phyloP scores from a whole-genome alignment of 176 grass and related monocot species.

The Elaeis guineensis region DNA sequence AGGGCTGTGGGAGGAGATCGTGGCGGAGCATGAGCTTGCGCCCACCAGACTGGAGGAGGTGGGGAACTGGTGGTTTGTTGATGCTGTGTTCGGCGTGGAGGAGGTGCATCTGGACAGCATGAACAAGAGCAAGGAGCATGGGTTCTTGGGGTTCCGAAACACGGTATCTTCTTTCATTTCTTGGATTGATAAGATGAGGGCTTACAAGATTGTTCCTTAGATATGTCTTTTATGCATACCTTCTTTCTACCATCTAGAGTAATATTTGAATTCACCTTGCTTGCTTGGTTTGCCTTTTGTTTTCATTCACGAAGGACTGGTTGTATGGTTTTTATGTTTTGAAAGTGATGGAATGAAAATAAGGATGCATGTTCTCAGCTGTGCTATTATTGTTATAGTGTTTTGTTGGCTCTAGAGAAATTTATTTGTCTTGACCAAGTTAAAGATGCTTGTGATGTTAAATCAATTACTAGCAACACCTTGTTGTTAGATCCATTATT shows the following conservation, averaged over 20 bases:
- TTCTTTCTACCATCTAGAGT: neutral
- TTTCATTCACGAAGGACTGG: too few relatives aligned
- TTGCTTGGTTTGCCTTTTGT: too few relatives aligned
- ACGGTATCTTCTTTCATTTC: slow-evolving; percentile 8
- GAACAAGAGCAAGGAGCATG: slow-evolving; percentile 22
- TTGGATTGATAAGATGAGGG: slow-evolving; percentile 15
- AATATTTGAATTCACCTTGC: too few relatives aligned
- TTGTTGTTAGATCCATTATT: too few relatives aligned
- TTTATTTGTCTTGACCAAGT: too few relatives aligned
- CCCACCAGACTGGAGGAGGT: slow-evolving; percentile 5
- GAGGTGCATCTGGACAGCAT: slow-evolving; percentile 6
- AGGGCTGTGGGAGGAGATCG: slow-evolving; percentile 11
- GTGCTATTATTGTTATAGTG: too few relatives aligned
- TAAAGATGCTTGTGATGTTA: too few relatives aligned
- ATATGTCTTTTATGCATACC: neutral
- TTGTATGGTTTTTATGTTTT: too few relatives aligned
- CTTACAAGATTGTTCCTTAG: slow-evolving; percentile 19
- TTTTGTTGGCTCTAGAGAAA: too few relatives aligned
- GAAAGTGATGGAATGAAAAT: too few relatives aligned
- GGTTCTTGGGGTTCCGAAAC: slow-evolving; percentile 18
- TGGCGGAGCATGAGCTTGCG: slow-evolving; percentile 12
- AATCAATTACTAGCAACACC: too few relatives aligned
- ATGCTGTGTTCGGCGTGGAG: slow-evolving; percentile 11
- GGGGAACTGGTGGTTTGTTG: neutral
- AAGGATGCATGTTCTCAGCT: too few relatives aligned